Conservation (phyloP, 2,329 filamentous ascomycete species). For the Hymenoscyphus scutula region DNA sequence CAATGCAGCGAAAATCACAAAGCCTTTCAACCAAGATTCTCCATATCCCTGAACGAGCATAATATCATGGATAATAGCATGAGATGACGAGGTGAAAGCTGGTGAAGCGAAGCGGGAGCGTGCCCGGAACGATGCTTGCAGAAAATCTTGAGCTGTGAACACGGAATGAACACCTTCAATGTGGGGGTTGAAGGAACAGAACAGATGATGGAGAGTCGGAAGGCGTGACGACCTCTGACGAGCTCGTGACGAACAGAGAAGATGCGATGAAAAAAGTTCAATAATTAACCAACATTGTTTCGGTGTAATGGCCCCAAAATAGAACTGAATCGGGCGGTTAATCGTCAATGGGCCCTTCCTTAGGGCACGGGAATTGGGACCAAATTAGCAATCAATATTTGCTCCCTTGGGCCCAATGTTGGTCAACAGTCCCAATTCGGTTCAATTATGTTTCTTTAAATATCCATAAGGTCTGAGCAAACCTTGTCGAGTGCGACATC, state of each 20-base stretch:
- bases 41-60: slow-evolving; percentile 12
- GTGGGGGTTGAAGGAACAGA: slow-evolving; percentile 3
- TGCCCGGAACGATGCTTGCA: slow-evolving; percentile 6
- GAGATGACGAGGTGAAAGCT: slow-evolving; percentile 11
- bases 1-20: slow-evolving; percentile 14
- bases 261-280: slow-evolving; percentile 7
- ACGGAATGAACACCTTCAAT: slow-evolving; percentile 8
- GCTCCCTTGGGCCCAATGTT: slow-evolving; percentile 5
- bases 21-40: slow-evolving; percentile 11
- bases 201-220: neutral
- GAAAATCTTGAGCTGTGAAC: slow-evolving; percentile 8
- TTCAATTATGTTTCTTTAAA: slow-evolving; percentile 34
- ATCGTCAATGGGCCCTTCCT: slow-evolving; percentile 8
- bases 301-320: slow-evolving; percentile 26
- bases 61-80: slow-evolving; percentile 15
- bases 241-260: neutral
- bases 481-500: neutral
- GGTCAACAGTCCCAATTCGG: slow-evolving; percentile 19
- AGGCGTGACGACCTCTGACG: slow-evolving; percentile 4
- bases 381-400: slow-evolving; percentile 30
- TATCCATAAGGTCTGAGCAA: slow-evolving; percentile 17
- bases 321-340: slow-evolving; percentile 32
- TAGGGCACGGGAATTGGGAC: slow-evolving; percentile 17
- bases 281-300: slow-evolving; percentile 26
- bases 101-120: slow-evolving; percentile 4